These are phyloP conservation scores for Botrytis paeoniae DNA, from an alignment of 2,329 filamentous ascomycete species.

Conservation along the genomic window DNA sequence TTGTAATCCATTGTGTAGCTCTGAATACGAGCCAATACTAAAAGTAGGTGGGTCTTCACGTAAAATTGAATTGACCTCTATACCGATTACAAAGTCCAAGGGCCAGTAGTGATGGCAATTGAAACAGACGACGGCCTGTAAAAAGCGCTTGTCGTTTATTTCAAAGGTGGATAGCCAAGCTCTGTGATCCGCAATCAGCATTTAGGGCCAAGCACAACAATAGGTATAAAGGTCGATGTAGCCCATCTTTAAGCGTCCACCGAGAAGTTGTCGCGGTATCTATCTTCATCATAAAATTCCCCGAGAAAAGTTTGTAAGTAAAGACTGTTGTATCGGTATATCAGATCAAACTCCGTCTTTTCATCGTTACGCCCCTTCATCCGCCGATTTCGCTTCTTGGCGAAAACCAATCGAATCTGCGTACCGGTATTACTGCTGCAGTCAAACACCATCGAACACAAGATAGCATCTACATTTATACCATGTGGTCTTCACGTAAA, in stretches of 20 bases:
- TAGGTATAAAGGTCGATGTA: not conserved
- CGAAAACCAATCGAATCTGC: not conserved
- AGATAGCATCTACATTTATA: not conserved
- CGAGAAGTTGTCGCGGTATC: not conserved
- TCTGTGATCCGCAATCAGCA: not conserved
- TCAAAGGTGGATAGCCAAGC: not conserved
- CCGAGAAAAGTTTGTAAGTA: not conserved
- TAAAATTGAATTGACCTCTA: not conserved
- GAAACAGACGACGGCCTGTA: not conserved
- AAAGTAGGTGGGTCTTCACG: not conserved
- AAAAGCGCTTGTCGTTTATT: slow-evolving; percentile 1
- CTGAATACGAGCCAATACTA: not conserved
- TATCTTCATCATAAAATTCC: not conserved
- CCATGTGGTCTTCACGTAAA: not conserved
- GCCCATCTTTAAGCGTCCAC: not conserved
- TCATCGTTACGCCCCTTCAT: not conserved
- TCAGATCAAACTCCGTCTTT: not conserved
- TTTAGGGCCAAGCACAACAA: not conserved
- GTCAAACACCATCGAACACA: not conserved
- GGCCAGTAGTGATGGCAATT: not conserved
- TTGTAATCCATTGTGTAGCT: not conserved
- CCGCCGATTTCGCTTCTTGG: not conserved
- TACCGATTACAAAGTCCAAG: not conserved
- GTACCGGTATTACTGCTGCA: not conserved
- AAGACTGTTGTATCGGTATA: not conserved